Evolutionary conservation across 2,329 filamentous ascomycete genomes (phyloP), one percentile per base, ranked within the genome.

Genomic region (Gaeumannomyces tritici): DNA sequence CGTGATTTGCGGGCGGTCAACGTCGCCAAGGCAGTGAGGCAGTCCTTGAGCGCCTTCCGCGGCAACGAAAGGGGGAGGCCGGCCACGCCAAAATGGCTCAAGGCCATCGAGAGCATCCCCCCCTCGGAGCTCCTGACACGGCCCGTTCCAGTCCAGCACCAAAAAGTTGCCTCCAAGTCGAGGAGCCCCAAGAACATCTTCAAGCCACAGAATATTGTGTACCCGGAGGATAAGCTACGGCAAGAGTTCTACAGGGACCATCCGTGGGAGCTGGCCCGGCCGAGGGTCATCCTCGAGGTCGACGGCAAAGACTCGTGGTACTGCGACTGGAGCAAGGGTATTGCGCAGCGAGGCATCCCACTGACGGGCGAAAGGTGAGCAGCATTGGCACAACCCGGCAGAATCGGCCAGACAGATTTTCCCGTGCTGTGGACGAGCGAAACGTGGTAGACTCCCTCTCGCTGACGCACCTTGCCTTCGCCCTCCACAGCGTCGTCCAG

Each of bases 261-360:
- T 73, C 95, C 95, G 6, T 99, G 95, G 95, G 95, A 99, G 76
- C 79, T 99, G 71, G 95, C 95, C 24, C 83, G 93, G 65, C 95
- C 95, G 62, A 83, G 91, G 68, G 81, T 96, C 63, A 80, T 99
- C 58, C 77, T 98, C 12, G 95, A 99, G 76, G 80, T 87, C 68
- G 89, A 93, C 70, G 95, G 95, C 61, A 89, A 89, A 72, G 93
- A 99, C 71, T 80, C 85, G 61, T 84, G 88, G 73, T 80, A 77
- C 62, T 87, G 86, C 69, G 86, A 97, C 74, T 98, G 93, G 93
- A 89, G 88, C 68, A 86, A 75, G 69, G 84, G 81, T 28, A 74
- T 96, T 68, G 79, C 82, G 69, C 95, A 98, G 76, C 83, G 81
- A 7, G 89, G 88, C 47, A 87, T 91, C 73, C 83, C 84, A 54